Base-by-base conservation (phyloP, 306 rosid genomes). In the Vicia villosa region DNA sequence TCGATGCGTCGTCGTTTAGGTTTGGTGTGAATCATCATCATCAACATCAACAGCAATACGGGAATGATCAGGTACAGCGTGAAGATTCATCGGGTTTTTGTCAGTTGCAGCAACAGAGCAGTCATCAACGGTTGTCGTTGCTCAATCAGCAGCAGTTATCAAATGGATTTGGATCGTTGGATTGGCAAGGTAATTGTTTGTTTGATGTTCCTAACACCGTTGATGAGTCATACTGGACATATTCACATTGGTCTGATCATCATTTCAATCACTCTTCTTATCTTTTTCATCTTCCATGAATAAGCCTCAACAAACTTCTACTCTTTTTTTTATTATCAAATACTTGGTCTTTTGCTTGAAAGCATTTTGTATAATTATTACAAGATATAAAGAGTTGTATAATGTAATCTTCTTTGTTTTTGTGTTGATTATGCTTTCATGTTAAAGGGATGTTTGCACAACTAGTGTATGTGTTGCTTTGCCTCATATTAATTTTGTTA, bases 181-280 rank as follows among this genome's bases (percentile, higher is more conserved):
- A 92, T 81, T 92, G 97, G 97, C 84, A 84, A 20, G 96, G 82
- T 83, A 89, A 89, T 65, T 80, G 78, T 50, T 26, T 87, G 79
- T 87, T 84, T 66, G 96, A 92, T 82, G 88, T 89, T 20, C 74
- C 89, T 10, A 81, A 75, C 77, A 59, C 74, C 78, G 89, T 83
- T 24, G 98, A 89, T 87, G 96, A 89, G 34, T 50, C 79, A 8
- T 92, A 89, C 81, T 92, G 98, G 98, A 77, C 75, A 43, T 92
- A 84, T 16, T 26, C 81, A 78, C 88, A 86, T 12, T 92, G 96
- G 98, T 54, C 69, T 10, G 89, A 87, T 80, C 96, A 87, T 80
- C 96, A 86, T 52, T 88, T 84, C 55, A 86, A 78, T 56, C 60
- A 14, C 6, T 47, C 82, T n/a, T n/a, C n/a, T n/a, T n/a, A n/a